Base-by-base conservation (phyloP, 345 rosid species). In the Hypericum perforatum region DNA sequence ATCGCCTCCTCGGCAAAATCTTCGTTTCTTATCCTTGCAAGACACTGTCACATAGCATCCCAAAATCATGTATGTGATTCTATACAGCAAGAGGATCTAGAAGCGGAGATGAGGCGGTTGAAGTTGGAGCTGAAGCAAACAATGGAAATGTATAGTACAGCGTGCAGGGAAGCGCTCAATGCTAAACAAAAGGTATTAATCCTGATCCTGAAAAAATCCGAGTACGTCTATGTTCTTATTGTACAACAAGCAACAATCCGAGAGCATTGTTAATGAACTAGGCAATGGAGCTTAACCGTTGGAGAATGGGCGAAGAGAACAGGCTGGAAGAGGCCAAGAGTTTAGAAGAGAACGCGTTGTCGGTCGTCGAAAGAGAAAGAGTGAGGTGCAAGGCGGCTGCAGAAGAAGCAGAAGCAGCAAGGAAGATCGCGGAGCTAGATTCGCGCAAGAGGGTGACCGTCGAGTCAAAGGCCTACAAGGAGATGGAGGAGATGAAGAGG, bases 121-220 rank as follows among this genome's bases (percentile, higher is more conserved):
- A 85, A 67, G 71, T 63, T 66, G 53, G 97, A 92, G 78, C 70
- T 92, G 67, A 88, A 85, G 71, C 88, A 85, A 71, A 88, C 96
- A 22, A 80, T 85, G 76, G 91, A 81, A 16, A 60, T 88, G 74
- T 92, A 88, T 63, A 78, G 78, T 49, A 71, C 75, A 43, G 98
- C 96, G 22, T 92, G 98, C 69, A 82, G 69, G 69, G 95, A 85
- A 81, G 95, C 95, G 45, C 70, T 88, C 29, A 56, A 75, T 55
- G 96, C 86, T 44, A 83, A 81, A 63, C 82, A 92, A 64, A 78
- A 81, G 94, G 98, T 85, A 69, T 11, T 22, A 22, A 22, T 22
- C 32, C 32, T 22, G 32, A n/a, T 22, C 4, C 32, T 22, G 32
- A 22, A 1, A 22, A 22, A 22, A 22, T 22, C 32, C 32, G 32